Base-by-base conservation (phyloP, 805 yeast genomes). In the Lipomyces starkeyi region DNA sequence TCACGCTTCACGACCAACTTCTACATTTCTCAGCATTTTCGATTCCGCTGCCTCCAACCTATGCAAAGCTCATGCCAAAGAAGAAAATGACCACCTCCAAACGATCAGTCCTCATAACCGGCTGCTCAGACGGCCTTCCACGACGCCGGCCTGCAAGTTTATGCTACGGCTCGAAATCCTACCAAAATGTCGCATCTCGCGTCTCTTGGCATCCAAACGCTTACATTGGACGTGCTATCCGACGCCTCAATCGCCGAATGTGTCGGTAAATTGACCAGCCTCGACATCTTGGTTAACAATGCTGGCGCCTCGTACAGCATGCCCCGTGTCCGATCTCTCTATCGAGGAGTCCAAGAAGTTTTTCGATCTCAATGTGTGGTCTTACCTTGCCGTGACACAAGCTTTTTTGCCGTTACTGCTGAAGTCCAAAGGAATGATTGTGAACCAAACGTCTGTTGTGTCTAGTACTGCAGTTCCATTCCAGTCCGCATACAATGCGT, bases 201-300 rank as follows among this genome's bases (percentile, higher is more conserved):
- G 9, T 13, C 54, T 17, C 4, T 17, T 5, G 54, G 54, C 54
- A 49, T 49, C 20, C 2, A 49, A 9, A 49, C 54, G 9, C 9
- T 49, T 13, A 13, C 54, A 14, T 49, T 49, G 6, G 54, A 49
- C 54, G 20, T 49, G 20, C 20, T 49, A 3, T 49, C 54, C 22
- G 7, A 49, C 20, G 2, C 17, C 17, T 49, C 54, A 3, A 49
- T 49, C 54, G 20, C 17, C 2, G 54, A n/a, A 4, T 13, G 20
- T 49, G 54, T 22, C 25, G 17, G 20, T 0, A 49, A 49, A 17
- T 9, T 49, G 54, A 8, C 54, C 20, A n/a, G 29, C 14, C 43
- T 62, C 32, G 56, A 62, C 35, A 34, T 55, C 29, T 27, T 62
- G 49, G 59, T 62, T 35, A 62, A 62, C 57, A 62, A 62, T 13